These are phyloP conservation scores for Fraxinus platypoda DNA, from an alignment of 305 asterid genomes.

Conservation along the genomic window DNA sequence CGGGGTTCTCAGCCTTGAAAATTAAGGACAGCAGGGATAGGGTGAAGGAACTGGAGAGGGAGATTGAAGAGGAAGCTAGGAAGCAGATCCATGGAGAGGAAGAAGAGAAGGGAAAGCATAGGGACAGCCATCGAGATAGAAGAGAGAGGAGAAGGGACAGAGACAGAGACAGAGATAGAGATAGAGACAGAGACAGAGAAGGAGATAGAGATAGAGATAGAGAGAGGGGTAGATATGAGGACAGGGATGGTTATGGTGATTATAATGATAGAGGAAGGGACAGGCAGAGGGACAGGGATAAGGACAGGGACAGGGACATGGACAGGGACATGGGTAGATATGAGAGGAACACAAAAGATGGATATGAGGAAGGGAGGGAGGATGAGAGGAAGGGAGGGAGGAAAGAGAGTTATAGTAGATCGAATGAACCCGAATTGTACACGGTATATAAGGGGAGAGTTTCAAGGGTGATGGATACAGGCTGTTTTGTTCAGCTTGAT, in stretches of 20 bases:
- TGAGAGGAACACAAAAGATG: conserved; percentile 37
- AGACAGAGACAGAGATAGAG: conserved; percentile 34
- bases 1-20: conserved; percentile 51
- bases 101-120: conserved; percentile 24
- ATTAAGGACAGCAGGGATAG: conserved; percentile 65
- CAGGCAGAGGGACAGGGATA: conserved; percentile 25
- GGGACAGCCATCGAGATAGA: conserved; percentile 32
- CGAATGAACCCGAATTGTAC: conserved; percentile 67
- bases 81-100: conserved; percentile 18
- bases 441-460: conserved; percentile 78
- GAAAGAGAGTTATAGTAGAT: conserved; percentile 24
- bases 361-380: conserved; percentile 42
- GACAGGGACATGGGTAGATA: conserved; percentile 32
- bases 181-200: conserved; percentile 26
- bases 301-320: too few relatives aligned
- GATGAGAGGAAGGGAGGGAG: conserved; percentile 40
- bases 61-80: conserved; percentile 46
- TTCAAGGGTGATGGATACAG: conserved; percentile 86
- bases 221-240: conserved; percentile 17
- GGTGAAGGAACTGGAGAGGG: conserved; percentile 77
- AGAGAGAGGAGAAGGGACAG: conserved; percentile 22
- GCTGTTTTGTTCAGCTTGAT: conserved; percentile 83
- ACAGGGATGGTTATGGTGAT: conserved; percentile 26
- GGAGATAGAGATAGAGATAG: conserved; percentile 25
- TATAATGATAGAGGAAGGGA: conserved; percentile 27